These are phyloP conservation scores for Phytopythium mirpurense DNA, from an alignment of 352 stramenopile species.

Conservation along the genomic window DNA sequence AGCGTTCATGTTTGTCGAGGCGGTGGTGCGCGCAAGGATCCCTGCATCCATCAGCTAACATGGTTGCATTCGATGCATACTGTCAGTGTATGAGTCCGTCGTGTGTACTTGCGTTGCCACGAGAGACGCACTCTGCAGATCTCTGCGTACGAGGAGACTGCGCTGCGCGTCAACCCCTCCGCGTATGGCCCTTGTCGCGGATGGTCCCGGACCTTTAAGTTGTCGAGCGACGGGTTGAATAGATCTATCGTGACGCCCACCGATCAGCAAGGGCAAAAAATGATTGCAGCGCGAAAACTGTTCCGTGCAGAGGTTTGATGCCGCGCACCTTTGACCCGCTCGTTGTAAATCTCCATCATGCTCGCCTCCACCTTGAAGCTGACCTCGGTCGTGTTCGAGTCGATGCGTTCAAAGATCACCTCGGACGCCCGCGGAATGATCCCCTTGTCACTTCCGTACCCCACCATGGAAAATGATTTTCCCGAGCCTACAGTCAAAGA, in stretches of 20 bases:
- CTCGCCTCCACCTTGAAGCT: constrained; percentile 85
- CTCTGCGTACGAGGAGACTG: constrained; percentile 78
- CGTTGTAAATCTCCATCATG: constrained; percentile 91
- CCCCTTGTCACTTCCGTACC: constrained; percentile 72
- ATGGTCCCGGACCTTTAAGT: constrained; percentile 87
- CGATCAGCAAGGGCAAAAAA: too few species aligned
- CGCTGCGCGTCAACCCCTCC: constrained; percentile 69
- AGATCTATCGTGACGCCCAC: too few species aligned
- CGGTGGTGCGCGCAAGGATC: constrained; percentile 76
- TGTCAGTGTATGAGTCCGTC: too few species aligned
- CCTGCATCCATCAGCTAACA: constrained; percentile 78
- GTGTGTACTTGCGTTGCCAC: too few species aligned
- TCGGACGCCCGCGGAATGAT: constrained; percentile 81
- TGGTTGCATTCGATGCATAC: background rate
- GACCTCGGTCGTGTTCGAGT: constrained; percentile 30
- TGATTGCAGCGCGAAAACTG: too few species aligned
- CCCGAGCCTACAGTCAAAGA: constrained; percentile 34
- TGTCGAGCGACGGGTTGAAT: constrained; percentile 79
- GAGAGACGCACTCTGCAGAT: constrained; percentile 50
- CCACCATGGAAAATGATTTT: constrained; percentile 88
- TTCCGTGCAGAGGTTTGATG: too few species aligned
- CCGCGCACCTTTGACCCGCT: constrained; percentile 70
- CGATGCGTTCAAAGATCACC: constrained; percentile 83
- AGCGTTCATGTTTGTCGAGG: constrained; percentile 86
- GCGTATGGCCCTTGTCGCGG: constrained; percentile 82